phyloP scores from a whole-genome alignment of 805 yeast species.

The Schizosaccharomyces cryophilus region DNA sequence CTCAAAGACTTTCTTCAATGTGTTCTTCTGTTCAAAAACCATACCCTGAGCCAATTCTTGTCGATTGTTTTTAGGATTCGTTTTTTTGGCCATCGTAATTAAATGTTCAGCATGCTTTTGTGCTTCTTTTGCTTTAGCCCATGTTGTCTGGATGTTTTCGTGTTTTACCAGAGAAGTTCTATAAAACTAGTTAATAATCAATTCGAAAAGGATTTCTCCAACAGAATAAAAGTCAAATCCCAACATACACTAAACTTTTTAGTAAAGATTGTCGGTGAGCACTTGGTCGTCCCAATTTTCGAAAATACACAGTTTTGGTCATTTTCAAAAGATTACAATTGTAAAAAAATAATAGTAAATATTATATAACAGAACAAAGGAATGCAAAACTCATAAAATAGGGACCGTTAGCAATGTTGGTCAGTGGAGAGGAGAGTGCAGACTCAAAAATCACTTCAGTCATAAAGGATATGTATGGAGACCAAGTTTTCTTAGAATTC shows the following conservation, averaged over 20 bases:
- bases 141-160: conserved; percentile 48
- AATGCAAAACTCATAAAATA: no score
- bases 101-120: conserved; percentile 37
- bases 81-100: conserved; percentile 32
- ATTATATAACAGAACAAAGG: no score
- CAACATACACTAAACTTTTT: background rate
- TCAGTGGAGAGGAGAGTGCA: no score
- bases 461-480: no score
- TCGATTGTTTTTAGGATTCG: background rate
- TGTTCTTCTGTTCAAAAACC: conserved; percentile 24
- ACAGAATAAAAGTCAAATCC: background rate
- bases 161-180: conserved; percentile 33
- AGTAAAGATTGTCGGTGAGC: background rate
- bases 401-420: no score
- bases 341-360: background rate
- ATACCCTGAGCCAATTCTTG: conserved; percentile 16
- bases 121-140: conserved; percentile 50
- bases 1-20: conserved; percentile 39
- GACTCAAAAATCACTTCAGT: no score
- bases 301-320: background rate
- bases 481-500: no score
- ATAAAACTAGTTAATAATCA: conserved; percentile 21
- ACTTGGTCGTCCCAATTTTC: background rate
- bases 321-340: background rate
- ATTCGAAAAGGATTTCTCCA: conserved; percentile 30